Percentiles rank a stretch among this genome's conserved stretches.
Evolutionary conservation across 768 basidiomycete genomes (phyloP).

Genomic region (Tylopilus balloui): DNA sequence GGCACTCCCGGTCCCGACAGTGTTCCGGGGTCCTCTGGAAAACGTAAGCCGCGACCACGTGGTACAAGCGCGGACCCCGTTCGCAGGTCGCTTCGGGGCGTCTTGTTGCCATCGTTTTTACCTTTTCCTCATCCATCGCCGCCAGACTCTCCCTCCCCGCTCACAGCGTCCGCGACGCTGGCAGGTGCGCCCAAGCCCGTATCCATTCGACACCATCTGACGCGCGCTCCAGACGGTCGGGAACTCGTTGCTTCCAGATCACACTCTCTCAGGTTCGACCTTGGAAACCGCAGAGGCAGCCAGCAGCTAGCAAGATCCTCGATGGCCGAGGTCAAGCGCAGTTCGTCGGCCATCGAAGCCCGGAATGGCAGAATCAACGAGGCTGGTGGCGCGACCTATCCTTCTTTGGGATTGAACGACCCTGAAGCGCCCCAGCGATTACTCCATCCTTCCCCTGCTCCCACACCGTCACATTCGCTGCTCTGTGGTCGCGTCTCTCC

Average conservation of each 20-base stretch:
- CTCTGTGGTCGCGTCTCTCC: conserved; percentile 10
- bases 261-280: conserved; percentile 23
- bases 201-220: not conserved
- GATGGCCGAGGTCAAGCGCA: conserved; percentile 26
- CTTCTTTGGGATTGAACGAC: conserved; percentile 17
- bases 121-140: conserved; percentile 29
- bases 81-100: conserved; percentile 14
- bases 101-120: conserved; percentile 26
- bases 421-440: conserved; percentile 13
- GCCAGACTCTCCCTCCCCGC: conserved; percentile 15
- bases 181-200: conserved; percentile 14
- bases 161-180: conserved; percentile 24
- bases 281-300: conserved; percentile 15
- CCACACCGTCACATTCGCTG: conserved; percentile 18
- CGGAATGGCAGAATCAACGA: conserved; percentile 11
- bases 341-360: conserved; percentile 22
- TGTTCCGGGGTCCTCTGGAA: conserved; percentile 24
- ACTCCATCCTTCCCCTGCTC: conserved; percentile 15
- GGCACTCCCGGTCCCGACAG: conserved; percentile 3
- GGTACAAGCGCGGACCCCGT: conserved; percentile 15
- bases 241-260: conserved; percentile 10
- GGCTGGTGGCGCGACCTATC: conserved; percentile 13
- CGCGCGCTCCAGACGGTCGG: conserved; percentile 12
- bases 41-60: conserved; percentile 18
- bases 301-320: conserved; percentile 1